phyloP scores from a whole-genome alignment of 345 rosid species.

The Murraya koenigii region DNA sequence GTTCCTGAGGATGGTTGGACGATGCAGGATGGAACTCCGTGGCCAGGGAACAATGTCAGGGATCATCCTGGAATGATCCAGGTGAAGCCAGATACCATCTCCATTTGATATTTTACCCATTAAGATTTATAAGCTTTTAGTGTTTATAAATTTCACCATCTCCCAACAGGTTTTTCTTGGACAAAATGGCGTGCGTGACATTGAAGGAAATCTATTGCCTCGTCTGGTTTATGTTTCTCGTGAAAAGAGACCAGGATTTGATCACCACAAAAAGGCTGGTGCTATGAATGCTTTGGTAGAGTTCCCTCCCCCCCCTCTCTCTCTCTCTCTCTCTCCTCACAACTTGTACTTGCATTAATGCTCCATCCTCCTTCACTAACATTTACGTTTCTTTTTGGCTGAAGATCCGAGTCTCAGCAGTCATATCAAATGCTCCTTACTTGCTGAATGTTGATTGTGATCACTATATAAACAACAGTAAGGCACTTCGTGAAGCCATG shows the following conservation, averaged over 20 bases:
- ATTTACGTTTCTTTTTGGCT: conserved; percentile 6
- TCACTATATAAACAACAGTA: conserved; percentile 83
- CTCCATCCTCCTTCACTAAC: conserved; percentile 9
- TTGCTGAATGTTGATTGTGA: conserved; percentile 81
- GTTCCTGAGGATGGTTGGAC: conserved; percentile 98
- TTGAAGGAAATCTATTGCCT: conserved; percentile 77
- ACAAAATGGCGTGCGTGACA: conserved; percentile 63
- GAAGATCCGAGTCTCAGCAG: conserved; percentile 69
- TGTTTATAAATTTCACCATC: conserved; percentile 8
- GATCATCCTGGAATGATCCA: conserved; percentile 99
- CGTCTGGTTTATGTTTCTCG: conserved; percentile 84
- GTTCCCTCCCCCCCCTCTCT: conserved; percentile 5
- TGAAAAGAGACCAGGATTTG: conserved; percentile 92
- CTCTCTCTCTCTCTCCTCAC: background rate
- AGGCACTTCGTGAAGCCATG: conserved; percentile 82
- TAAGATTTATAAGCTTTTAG: background rate
- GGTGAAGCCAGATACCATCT: conserved; percentile 35
- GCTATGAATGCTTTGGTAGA: conserved; percentile 89
- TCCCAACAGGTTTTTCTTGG: conserved; percentile 76
- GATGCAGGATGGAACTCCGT: conserved; percentile 92
- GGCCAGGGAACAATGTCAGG: conserved; percentile 88
- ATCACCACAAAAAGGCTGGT: conserved; percentile 93
- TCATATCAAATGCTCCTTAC: conserved; percentile 77
- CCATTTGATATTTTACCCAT: background rate
- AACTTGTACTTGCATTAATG: background rate